Percentiles rank a stretch among this genome's conserved stretches.
Evolutionary conservation across 1,284 basidiomycete genomes (phyloP).

Genomic region (Fomitopsis pinicola): DNA sequence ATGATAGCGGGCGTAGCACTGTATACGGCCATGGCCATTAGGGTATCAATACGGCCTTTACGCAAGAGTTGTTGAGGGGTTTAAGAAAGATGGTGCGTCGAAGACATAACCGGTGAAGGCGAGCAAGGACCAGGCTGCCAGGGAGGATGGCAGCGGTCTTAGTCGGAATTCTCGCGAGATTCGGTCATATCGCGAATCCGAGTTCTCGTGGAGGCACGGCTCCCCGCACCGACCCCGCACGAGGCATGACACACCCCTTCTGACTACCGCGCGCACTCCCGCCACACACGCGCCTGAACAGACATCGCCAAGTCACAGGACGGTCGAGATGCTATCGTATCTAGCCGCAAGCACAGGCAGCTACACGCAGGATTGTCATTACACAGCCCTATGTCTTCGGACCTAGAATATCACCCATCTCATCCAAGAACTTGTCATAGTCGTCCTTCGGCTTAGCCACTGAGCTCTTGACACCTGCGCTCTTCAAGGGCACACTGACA

Average conservation of each 20-base stretch:
- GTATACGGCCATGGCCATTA: background rate
- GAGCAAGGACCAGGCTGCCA: background rate
- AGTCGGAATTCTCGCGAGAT: background rate
- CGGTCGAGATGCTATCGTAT: background rate
- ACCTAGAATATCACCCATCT: slow-evolving; percentile 57
- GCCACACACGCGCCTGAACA: background rate
- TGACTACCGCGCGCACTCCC: background rate
- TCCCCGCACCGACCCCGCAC: background rate
- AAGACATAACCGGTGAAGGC: background rate
- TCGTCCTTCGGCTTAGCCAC: slow-evolving; percentile 52
- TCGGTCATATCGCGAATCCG: background rate
- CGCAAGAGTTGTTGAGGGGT: background rate
- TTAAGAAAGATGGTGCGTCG: background rate
- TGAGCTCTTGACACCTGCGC: slow-evolving; percentile 9
- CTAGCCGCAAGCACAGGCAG: background rate
- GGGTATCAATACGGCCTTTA: background rate
- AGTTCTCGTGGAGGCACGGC: background rate
- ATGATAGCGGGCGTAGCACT: slow-evolving; percentile 13
- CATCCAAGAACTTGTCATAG: slow-evolving; percentile 72
- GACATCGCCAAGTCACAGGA: no score
- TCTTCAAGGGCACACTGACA: slow-evolving; percentile 24
- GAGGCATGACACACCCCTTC: background rate
- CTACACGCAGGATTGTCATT: background rate
- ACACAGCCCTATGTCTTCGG: background rate
- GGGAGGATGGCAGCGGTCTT: background rate